Conservation (phyloP, 352 stramenopile genomes). For the Phytophthora lateralis region DNA sequence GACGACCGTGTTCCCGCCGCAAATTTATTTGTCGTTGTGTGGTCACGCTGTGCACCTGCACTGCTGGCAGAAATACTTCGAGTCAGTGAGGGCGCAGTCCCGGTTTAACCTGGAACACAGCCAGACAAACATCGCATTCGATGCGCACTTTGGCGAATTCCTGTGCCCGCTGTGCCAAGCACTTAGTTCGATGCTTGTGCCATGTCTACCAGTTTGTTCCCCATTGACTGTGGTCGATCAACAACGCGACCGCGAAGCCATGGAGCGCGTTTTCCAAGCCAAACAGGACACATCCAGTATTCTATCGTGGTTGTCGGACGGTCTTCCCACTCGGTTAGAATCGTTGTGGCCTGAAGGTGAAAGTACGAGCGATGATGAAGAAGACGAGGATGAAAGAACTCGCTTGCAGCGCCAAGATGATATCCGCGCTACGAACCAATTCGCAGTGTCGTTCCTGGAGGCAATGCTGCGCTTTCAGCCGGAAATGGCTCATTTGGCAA, state of each 20-base stretch:
- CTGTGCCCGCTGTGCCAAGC: slow-evolving; percentile 91
- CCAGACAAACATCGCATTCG: slow-evolving; percentile 85
- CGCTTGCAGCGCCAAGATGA: slow-evolving; percentile 42
- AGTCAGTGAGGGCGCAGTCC: slow-evolving; percentile 80
- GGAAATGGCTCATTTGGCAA: slow-evolving; percentile 54
- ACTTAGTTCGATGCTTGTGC: slow-evolving; percentile 91
- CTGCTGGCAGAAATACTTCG: slow-evolving; percentile 91
- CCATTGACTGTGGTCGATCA: slow-evolving; percentile 63
- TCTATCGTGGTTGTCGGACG: slow-evolving; percentile 61
- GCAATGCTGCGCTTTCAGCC: slow-evolving; percentile 71
- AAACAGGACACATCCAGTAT: slow-evolving; percentile 77
- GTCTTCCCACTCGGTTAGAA: slow-evolving; percentile 52
- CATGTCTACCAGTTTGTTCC: slow-evolving; percentile 68
- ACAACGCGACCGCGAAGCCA: slow-evolving; percentile 58
- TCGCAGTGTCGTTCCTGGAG: slow-evolving; percentile 72
- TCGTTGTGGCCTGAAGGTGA: slow-evolving; percentile 44
- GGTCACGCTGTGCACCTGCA: slow-evolving; percentile 91
- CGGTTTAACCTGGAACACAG: slow-evolving; percentile 72
- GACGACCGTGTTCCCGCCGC: slow-evolving; percentile 50
- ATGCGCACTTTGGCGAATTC: slow-evolving; percentile 88
- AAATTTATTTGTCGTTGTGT: slow-evolving; percentile 83
- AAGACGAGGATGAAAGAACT: slow-evolving; percentile 21
- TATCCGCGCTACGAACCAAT: slow-evolving; percentile 77
- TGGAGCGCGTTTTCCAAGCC: slow-evolving; percentile 76
- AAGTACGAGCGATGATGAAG: slow-evolving; percentile 34